Evolutionary conservation across 208 protist species (phyloP).

Genomic region (Leishmania martiniquensis): DNA sequence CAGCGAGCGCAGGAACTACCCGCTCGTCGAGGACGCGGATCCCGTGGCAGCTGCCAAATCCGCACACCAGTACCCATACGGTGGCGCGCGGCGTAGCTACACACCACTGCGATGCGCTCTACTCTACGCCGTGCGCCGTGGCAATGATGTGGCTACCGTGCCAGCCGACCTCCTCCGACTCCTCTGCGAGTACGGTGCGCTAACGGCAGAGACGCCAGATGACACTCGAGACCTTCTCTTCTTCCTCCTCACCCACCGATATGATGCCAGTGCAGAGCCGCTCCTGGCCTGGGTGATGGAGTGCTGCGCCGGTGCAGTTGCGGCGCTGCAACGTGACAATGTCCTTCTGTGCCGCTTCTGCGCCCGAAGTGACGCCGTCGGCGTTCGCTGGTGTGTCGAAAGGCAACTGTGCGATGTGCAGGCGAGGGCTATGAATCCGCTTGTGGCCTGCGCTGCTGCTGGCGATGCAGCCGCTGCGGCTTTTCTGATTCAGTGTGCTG

Average conservation of each 20-base stretch:
- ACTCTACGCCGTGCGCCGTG: slow-evolving; percentile 13
- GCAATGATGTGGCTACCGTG: slow-evolving; percentile 1
- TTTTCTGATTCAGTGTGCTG: slow-evolving; percentile 45
- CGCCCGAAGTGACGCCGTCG: slow-evolving; percentile 24
- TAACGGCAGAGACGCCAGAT: slow-evolving; percentile 18
- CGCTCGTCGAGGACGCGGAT: slow-evolving; percentile 24
- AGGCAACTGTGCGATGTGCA: slow-evolving; percentile 42
- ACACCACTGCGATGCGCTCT: slow-evolving; percentile 54
- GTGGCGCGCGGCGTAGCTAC: slow-evolving; percentile 38
- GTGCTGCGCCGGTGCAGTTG: slow-evolving; percentile 14
- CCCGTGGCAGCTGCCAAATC: slow-evolving; percentile 17
- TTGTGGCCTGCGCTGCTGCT: slow-evolving; percentile 48
- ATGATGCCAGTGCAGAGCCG: slow-evolving; percentile 40
- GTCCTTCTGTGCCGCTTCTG: slow-evolving; percentile 59
- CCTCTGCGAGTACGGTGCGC: slow-evolving; percentile 53
- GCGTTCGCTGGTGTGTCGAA: slow-evolving; percentile 73
- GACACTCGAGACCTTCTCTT: slow-evolving; percentile 57
- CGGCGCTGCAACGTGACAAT: slow-evolving; percentile 44
- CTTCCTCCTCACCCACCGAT: slow-evolving; percentile 40
- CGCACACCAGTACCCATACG: slow-evolving; percentile 27
- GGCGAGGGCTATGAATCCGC: slow-evolving; percentile 32
- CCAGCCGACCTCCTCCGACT: slow-evolving; percentile 40
- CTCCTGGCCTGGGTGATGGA: slow-evolving; percentile 33
- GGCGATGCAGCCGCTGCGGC: slow-evolving; percentile 47
- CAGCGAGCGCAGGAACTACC: neutral